Base-by-base conservation (phyloP, 768 basidiomycete genomes). In the Amanita thiersii region DNA sequence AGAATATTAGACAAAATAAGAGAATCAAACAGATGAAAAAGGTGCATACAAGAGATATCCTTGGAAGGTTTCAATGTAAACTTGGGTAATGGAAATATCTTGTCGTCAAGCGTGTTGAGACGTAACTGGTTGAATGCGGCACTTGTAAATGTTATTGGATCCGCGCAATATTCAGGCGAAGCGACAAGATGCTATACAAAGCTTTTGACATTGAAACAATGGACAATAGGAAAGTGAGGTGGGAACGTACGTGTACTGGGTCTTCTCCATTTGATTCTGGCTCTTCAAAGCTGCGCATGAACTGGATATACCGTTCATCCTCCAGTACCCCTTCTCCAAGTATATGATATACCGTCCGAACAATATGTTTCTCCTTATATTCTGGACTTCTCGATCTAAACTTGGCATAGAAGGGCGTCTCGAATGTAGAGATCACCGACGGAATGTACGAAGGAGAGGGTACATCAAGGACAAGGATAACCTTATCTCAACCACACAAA, bases 71-170 rank as follows among this genome's bases (percentile, higher is more conserved):
- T 52, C 30, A 73, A 55, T 0, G 62, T 63, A 52, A 72, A 77
- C 44, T 77, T 63, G 0, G 82, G 85, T 10, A 83, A 53, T 0
- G 75, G 75, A 65, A 96, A 97, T 51, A 92, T 73, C 1, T 72
- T 58, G 1, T 70, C 47, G 50, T 94, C 88, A 18, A 94, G 64
- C 44, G 79, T 65, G 49, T 76, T 76, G 11, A 97, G 66, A 37
- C 79, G 73, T 14, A 88, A 69, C 46, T 87, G 83, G 47, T 77
- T 77, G 49, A 76, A 75, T 5, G 81, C 81, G 2, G 80, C 74
- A 23, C 79, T 80, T 2, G 79, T 82, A 54, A 88, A 93, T 8
- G 80, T 79, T 14, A 89, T 66, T 1, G 73, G 75, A 54, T 92
- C 75, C 1, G 76, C 58, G 29, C 65, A 63, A 44, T 81, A 64